Base-by-base conservation (phyloP, 331 rosid genomes). In the Quercus tomentella region DNA sequence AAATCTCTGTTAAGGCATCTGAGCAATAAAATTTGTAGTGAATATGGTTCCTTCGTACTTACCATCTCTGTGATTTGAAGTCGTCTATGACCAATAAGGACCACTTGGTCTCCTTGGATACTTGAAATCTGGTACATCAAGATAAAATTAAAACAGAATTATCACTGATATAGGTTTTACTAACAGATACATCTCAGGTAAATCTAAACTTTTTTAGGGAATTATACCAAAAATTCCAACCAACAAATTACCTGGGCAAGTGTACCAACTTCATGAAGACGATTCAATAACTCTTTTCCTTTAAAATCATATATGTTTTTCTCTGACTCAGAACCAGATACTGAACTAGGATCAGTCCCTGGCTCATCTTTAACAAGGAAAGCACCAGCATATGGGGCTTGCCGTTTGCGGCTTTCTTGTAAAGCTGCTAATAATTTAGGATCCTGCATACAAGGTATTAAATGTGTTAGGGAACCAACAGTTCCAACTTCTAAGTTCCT, bases 321-420 rank as follows among this genome's bases (percentile, higher is more conserved):
- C 62, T 93, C 99, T 10, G 91, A 56, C 58, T 96, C 97, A 54
- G 91, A 88, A 72, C 92, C 91, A 77, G 97, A 88, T 65, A 85
- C 91, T 68, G 81, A 22, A 78, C 89, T 90, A 21, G 98, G 88
- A 90, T 96, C 99, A 72, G 93, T 81, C 73, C 87, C 97, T 5
- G 88, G 92, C 74, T 93, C 98, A 61, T 96, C 98, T 89, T 96
- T 96, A 71, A 96, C 87, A 75, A 96, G 93, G 82, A 96, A 96
- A 75, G 99, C 93, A 70, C 99, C 99, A 60, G 98, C 99, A 86
- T 96, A 96, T 7, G 99, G 99, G 80, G 99, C 99, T 81, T 96
- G 99, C 43, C 99, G 83, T 76, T 89, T 91, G 65, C 90, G 87
- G 84, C 93, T 93, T 81, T 93, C 99, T 70, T 93, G 97, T 86